Evolutionary conservation across 2,329 filamentous ascomycete genomes (phyloP), one percentile per base, ranked within the genome.

Genomic region (Trichoderma sp.): DNA sequence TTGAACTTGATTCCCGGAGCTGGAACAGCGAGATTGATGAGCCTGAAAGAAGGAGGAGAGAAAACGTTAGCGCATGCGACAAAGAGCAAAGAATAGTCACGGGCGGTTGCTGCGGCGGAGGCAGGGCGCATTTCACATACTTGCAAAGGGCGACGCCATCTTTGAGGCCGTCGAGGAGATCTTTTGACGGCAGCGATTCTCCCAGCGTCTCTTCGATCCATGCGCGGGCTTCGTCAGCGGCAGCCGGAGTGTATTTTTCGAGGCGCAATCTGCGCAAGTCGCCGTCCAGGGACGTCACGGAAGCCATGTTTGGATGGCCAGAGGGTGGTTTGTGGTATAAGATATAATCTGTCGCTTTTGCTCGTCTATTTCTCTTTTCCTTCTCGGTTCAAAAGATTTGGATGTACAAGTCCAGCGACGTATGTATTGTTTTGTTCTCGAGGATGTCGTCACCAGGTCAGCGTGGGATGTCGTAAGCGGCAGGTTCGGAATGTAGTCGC

Each of bases 141-240:
- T 90, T 95, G 92, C 96, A 99, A 33, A 99, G 87, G 37, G 91
- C 92, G 49, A 95, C 91, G 65, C 96, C 96, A 85, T 98, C 94
- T 81, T 94, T 97, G 61, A 99, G 84, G 21, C 87, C 88, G 70
- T 96, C 93, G 16, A 99, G 86, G 61, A 99, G 84, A 80, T 99
- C 96, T 35, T 87, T 86, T 7, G 87, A 81, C 0, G 91, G 83
- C 68, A 98, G 84, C 62, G 85, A 87, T 77, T 94, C 91, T 72
- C 91, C 92, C 40, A 99, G 82, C 1, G 89, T 86, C 49, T 89
- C 87, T 80, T 97, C 94, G 72, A 99, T 94, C 93, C 96, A 99
- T 72, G 84, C 80, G 58, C 90, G 89, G 24, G 89, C 91, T 83
- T 98, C 94, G 74, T 93, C 93, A 63, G 94, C 94, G 52, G 94